A percentile compares a stretch with the other conserved stretches of the same genome.
These are phyloP conservation scores for Naganishia sp. DNA, from an alignment of 1,284 basidiomycete species.

Conservation along the genomic window DNA sequence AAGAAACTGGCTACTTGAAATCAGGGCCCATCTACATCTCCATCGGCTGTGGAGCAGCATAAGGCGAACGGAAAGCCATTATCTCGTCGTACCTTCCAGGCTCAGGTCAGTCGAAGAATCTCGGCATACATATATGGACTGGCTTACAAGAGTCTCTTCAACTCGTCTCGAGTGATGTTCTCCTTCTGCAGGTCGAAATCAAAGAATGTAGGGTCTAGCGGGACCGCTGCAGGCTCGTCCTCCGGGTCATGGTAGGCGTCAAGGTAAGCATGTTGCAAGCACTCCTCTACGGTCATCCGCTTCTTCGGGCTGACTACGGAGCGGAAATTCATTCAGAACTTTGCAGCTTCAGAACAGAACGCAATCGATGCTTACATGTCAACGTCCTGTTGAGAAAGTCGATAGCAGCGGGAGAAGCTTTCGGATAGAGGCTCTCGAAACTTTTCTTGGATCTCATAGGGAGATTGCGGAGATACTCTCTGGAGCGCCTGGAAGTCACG, in stretches of 20 bases:
- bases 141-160: conserved; percentile 59
- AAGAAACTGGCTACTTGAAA: neutral
- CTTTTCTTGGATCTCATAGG: conserved; percentile 81
- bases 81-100: conserved; percentile 64
- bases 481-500: conserved; percentile 78
- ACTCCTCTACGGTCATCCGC: conserved; percentile 83
- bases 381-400: conserved; percentile 91
- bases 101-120: neutral
- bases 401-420: conserved; percentile 77
- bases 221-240: conserved; percentile 87
- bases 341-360: too few species aligned
- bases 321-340: too few species aligned
- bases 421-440: conserved; percentile 79
- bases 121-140: conserved; percentile 7
- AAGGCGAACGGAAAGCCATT: conserved; percentile 64
- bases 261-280: conserved; percentile 86
- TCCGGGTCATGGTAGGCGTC: conserved; percentile 87
- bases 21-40: neutral
- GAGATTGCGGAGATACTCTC: conserved; percentile 82
- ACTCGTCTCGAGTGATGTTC: conserved; percentile 79
- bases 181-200: conserved; percentile 94
- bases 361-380: conserved; percentile 58
- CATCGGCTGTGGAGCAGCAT: conserved; percentile 9
- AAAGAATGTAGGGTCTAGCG: conserved; percentile 87
- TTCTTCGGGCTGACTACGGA: conserved; percentile 81